Conservation (phyloP, 2,329 filamentous ascomycete genomes). For the Simplicillium aogashimaense region DNA sequence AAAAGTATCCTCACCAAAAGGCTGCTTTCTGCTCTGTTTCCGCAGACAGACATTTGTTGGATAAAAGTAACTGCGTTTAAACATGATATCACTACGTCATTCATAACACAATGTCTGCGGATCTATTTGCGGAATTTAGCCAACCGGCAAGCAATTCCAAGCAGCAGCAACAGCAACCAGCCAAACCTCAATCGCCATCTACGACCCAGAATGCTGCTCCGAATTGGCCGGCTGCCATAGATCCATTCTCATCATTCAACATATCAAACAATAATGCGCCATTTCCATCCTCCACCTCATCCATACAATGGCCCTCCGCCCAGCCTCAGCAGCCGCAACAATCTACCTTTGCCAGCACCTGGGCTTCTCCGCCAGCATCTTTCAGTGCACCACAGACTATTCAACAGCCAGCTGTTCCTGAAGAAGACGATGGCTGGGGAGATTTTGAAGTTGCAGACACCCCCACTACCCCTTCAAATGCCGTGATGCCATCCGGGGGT, state of each 20-base stretch:
- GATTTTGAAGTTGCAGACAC: slow-evolving; percentile 53
- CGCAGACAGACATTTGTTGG: too few relatives aligned
- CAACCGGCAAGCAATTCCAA: slow-evolving; percentile 4
- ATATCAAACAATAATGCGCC: slow-evolving; percentile 9
- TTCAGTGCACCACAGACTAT: slow-evolving; percentile 4
- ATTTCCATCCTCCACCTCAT: slow-evolving; percentile 8
- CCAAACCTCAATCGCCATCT: slow-evolving; percentile 9
- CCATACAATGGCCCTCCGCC: slow-evolving; percentile 21
- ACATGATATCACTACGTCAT: neutral
- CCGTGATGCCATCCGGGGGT: neutral
- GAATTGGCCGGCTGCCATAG: slow-evolving; percentile 12
- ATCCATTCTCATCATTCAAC: slow-evolving; percentile 15
- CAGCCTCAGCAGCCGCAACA: slow-evolving; percentile 12
- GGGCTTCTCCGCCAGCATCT: slow-evolving; percentile 7
- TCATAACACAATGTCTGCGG: slow-evolving; percentile 5
- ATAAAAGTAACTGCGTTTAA: neutral
- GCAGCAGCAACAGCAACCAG: slow-evolving; percentile 8
- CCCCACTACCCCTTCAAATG: slow-evolving; percentile 6
- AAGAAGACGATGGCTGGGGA: slow-evolving; percentile 56
- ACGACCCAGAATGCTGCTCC: slow-evolving; percentile 6
- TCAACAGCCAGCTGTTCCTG: slow-evolving; percentile 14
- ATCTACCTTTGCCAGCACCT: slow-evolving; percentile 7
- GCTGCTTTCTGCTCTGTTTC: too few relatives aligned
- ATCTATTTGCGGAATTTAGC: slow-evolving; percentile 7
- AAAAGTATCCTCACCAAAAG: too few relatives aligned